Evolutionary conservation across 2,329 filamentous ascomycete species (phyloP).

Genomic region (Didymella arachidicola): DNA sequence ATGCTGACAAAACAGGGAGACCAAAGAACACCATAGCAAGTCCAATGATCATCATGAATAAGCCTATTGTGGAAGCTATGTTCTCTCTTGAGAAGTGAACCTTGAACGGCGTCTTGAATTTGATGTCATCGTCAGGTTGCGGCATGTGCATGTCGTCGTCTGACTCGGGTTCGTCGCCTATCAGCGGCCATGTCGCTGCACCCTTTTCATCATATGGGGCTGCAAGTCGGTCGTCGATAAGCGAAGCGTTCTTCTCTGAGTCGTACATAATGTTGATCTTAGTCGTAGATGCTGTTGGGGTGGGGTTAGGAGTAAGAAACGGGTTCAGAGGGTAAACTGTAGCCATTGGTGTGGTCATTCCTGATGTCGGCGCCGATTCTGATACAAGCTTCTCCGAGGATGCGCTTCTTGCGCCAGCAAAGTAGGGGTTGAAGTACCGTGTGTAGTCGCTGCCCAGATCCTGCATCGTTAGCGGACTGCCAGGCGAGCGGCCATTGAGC

Average conservation of each 20-base stretch:
- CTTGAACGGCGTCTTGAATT: conserved; percentile 52
- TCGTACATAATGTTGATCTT: conserved; percentile 34
- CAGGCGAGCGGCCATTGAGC: conserved; percentile 18
- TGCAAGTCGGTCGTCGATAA: conserved; percentile 58
- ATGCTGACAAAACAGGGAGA: conserved; percentile 59
- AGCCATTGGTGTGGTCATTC: conserved; percentile 28
- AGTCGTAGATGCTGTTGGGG: conserved; percentile 41
- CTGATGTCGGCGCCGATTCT: conserved; percentile 17
- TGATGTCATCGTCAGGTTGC: conserved; percentile 58
- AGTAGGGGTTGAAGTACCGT: conserved; percentile 48
- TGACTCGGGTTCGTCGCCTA: conserved; percentile 59
- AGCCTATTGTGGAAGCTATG: conserved; percentile 54
- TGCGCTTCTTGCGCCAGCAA: conserved; percentile 35
- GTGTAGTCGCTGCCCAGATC: conserved; percentile 48
- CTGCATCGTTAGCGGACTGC: conserved; percentile 37
- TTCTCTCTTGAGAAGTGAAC: conserved; percentile 57
- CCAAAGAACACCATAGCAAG: conserved; percentile 60
- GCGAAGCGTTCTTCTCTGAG: conserved; percentile 46
- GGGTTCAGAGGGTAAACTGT: conserved; percentile 28
- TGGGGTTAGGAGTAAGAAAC: conserved; percentile 42
- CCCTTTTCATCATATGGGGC: conserved; percentile 55
- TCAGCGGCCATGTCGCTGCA: conserved; percentile 55
- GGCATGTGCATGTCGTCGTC: conserved; percentile 65
- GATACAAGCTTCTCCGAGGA: conserved; percentile 25
- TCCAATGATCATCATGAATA: conserved; percentile 57